Conservation (phyloP, 2,329 filamentous ascomycete species). For the Periglandula ipomoeae region DNA sequence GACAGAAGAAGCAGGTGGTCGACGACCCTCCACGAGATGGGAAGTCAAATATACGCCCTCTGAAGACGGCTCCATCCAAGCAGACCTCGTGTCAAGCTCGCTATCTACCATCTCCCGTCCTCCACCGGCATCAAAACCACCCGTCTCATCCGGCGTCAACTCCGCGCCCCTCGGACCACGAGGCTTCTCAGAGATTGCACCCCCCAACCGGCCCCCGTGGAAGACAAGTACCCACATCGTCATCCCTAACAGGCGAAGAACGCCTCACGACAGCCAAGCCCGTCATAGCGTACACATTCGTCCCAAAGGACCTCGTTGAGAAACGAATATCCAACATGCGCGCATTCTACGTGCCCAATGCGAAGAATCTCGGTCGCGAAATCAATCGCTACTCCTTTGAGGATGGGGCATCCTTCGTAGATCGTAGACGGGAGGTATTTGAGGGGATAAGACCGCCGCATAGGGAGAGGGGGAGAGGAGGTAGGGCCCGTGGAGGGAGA, state of each 20-base stretch:
- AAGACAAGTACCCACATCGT: conserved; percentile 11
- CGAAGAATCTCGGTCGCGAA: conserved; percentile 34
- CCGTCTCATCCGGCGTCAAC: conserved; percentile 17
- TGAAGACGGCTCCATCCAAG: conserved; percentile 42
- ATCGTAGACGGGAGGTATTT: conserved; percentile 63
- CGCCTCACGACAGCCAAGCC: conserved; percentile 32
- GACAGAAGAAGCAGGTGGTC: conserved; percentile 46
- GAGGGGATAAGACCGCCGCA: conserved; percentile 53
- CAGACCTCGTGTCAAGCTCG: conserved; percentile 17
- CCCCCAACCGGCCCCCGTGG: conserved; percentile 4
- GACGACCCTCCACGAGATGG: conserved; percentile 45
- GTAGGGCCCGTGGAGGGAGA: conserved; percentile 18
- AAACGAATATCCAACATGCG: conserved; percentile 52
- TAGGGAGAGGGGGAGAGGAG: conserved; percentile 30
- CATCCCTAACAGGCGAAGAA: conserved; percentile 4
- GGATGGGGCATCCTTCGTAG: conserved; percentile 54
- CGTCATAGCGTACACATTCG: conserved; percentile 42
- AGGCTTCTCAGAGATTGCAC: conserved; percentile 15
- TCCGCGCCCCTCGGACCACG: conserved; percentile 30
- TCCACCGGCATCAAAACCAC: conserved; percentile 3
- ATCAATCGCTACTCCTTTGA: conserved; percentile 69
- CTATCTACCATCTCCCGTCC: conserved; percentile 4
- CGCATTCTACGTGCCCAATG: conserved; percentile 35
- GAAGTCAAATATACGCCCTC: conserved; percentile 62
- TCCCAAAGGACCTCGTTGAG: conserved; percentile 53